phyloP scores from a whole-genome alignment of 352 stramenopile species.

The Phytophthora quininea region DNA sequence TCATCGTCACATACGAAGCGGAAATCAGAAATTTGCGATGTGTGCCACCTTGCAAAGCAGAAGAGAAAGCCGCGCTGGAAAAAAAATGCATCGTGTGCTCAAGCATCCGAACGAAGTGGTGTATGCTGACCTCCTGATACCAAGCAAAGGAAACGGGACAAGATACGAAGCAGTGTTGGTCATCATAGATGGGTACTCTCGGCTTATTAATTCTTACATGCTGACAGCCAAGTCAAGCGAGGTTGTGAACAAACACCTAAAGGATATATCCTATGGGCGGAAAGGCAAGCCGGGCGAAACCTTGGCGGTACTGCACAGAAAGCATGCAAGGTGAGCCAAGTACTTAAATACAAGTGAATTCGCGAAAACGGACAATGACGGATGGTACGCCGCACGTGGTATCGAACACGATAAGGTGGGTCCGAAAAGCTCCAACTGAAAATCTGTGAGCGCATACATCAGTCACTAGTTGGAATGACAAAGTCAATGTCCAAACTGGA shows the following conservation, averaged over 20 bases:
- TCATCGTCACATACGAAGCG: not conserved
- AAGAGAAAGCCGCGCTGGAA: conserved; percentile 6
- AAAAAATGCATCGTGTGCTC: not conserved
- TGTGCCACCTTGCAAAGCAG: conserved; percentile 2
- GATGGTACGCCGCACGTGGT: conserved; percentile 4
- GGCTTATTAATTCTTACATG: conserved; percentile 3
- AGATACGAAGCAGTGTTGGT: conserved; percentile 1
- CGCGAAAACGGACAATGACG: conserved; percentile 4
- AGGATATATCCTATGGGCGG: not conserved
- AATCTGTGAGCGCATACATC: conserved; percentile 10
- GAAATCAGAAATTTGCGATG: not conserved
- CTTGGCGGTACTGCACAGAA: too few species aligned
- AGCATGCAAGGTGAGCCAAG: not conserved
- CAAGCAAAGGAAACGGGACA: not conserved
- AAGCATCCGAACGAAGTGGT: not conserved
- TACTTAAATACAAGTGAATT: conserved; percentile 11
- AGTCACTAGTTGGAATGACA: conserved; percentile 1
- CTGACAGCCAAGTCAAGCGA: not conserved
- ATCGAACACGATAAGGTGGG: conserved; percentile 15
- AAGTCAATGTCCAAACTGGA: not conserved
- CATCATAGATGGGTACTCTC: conserved; percentile 11
- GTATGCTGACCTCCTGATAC: not conserved
- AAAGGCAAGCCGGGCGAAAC: not conserved
- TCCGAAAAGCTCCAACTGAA: conserved; percentile 17
- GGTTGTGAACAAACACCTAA: conserved; percentile 8